Conservation (phyloP, 768 basidiomycete genomes). For the Mrakia blollopis region DNA sequence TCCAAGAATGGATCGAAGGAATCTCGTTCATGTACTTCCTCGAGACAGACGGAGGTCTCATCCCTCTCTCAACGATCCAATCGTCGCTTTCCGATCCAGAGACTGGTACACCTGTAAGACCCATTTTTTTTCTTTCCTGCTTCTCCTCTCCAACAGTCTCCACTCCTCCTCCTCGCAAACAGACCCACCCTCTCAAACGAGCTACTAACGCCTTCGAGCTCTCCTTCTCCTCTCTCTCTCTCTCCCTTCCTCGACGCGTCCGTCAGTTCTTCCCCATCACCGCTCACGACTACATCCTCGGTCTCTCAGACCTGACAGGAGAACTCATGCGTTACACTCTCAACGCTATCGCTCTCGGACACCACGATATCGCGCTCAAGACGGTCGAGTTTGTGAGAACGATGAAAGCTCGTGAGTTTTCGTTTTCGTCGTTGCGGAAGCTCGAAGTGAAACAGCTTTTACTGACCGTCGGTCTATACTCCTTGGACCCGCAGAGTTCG, state of each 20-base stretch:
- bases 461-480: too few species aligned
- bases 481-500: constrained; percentile 62
- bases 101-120: constrained; percentile 58
- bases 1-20: constrained; percentile 96
- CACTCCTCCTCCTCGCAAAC: too few species aligned
- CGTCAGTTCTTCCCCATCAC: constrained; percentile 71
- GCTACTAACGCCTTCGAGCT: too few species aligned
- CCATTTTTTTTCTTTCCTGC: background rate
- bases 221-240: too few species aligned
- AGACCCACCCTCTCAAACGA: too few species aligned
- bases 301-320: constrained; percentile 88
- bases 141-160: background rate
- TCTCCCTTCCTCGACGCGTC: constrained; percentile 17
- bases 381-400: constrained; percentile 45
- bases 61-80: constrained; percentile 61
- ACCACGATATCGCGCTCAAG: constrained; percentile 42
- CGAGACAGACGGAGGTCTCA: constrained; percentile 56
- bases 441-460: too few species aligned
- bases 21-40: constrained; percentile 83
- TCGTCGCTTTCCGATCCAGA: constrained; percentile 57
- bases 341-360: constrained; percentile 38
- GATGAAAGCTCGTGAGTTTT: constrained; percentile 45
- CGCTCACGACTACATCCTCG: constrained; percentile 80
- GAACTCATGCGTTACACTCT: constrained; percentile 81
- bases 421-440: too few species aligned